Base-by-base conservation (phyloP, 2,329 filamentous ascomycete species). In the Nectriaceae sp. region DNA sequence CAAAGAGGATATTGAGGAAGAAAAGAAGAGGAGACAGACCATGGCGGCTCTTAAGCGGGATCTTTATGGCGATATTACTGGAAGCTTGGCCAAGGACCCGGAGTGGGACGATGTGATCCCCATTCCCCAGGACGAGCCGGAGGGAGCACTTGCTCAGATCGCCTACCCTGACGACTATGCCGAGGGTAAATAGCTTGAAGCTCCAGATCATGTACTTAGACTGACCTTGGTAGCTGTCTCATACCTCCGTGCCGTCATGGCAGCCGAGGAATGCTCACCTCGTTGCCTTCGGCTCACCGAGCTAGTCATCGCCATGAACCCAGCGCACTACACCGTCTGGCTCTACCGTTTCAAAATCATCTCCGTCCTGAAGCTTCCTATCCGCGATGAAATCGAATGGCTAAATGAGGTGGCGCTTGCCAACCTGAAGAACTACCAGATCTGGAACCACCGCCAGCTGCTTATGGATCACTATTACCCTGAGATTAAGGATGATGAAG, bases 321-420 rank as follows among this genome's bases (percentile, higher is more conserved):
- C 94, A 15, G 92, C 94, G 1, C 94, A 99, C 75, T 99, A 99
- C 74, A 99, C 94, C 15, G 93, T 97, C 53, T 99, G 94, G 94
- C 83, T 97, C 19, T 99, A 96, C 76, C 88, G 94, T 53, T 90
- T 92, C 59, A 84, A 87, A 63, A 88, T 87, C 44, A 73, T 97
- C 41, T 80, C 87, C 55, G 77, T 82, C 3, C 76, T 96, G 21
- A 70, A 80, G 40, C 78, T 86, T 40, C 74, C 85, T 46, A 75
- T 94, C 38, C 71, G 76, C 3, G 79, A 86, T 50, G 94, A 99
- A 70, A 77, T 97, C 40, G 74, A 76, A 37, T 99, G 93, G 91
- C 78, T 99, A 43, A 95, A 97, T 70, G 76, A 83, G 11, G 84
- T 94, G 21, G 89, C 93, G 11, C 76, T 96, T 44, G 78, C 83